Conservation (phyloP, 306 rosid genomes). For the Prosopis cineraria region DNA sequence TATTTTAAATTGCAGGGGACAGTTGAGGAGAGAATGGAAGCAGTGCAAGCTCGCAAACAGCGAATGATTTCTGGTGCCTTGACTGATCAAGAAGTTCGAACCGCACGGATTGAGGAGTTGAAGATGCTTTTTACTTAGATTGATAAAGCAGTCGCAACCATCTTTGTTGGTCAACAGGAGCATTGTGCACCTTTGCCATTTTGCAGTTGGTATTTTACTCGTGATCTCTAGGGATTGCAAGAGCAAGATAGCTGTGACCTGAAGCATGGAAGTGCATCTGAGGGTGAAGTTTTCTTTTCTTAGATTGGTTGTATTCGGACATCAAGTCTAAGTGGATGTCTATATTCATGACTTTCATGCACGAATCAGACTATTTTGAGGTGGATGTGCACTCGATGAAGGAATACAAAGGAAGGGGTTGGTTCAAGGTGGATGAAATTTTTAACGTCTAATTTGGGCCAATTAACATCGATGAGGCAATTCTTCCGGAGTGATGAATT, state of each 20-base stretch:
- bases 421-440: slow-evolving; percentile 8
- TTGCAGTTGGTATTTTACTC: slow-evolving; percentile 20
- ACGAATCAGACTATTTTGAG: not conserved
- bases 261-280: slow-evolving; percentile 27
- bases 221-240: slow-evolving; percentile 19
- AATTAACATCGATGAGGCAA: not conserved
- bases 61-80: slow-evolving; percentile 90
- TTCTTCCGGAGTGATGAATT: slow-evolving; percentile 1
- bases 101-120: slow-evolving; percentile 89
- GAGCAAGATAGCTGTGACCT: slow-evolving; percentile 20
- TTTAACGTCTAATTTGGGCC: not conserved
- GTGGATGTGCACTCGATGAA: not conserved
- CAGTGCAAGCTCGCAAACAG: slow-evolving; percentile 92
- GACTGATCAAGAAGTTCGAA: slow-evolving; percentile 94
- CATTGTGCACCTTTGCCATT: slow-evolving; percentile 12
- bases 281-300: slow-evolving; percentile 19
- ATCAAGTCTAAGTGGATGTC: not conserved
- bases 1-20: slow-evolving; percentile 66
- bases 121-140: slow-evolving; percentile 86
- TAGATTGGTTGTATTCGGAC: slow-evolving; percentile 12
- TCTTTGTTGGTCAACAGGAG: slow-evolving; percentile 24
- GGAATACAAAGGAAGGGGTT: not conserved
- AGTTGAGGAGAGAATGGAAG: slow-evolving; percentile 96
- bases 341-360: slow-evolving; percentile 15
- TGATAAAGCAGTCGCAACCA: slow-evolving; percentile 7